These are phyloP conservation scores for Kalanchoe fedtschenkoi DNA, from an alignment of 164 flowering plant genomes.

Conservation along the genomic window DNA sequence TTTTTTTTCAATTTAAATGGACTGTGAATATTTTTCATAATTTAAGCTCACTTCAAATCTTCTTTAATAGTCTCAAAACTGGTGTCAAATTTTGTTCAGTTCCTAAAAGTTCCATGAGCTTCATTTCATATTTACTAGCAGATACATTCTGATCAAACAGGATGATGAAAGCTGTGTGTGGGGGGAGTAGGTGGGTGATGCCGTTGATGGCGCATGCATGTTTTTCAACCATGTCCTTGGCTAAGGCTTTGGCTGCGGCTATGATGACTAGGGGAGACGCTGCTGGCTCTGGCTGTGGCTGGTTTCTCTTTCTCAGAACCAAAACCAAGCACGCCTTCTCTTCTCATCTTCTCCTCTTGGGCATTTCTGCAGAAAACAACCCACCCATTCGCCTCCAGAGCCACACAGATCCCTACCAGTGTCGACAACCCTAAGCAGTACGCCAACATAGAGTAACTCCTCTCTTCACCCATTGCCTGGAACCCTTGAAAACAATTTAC, in stretches of 20 bases:
- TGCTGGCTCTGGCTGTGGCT: conserved; percentile 3
- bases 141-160: too few relatives aligned
- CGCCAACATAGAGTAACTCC: conserved; percentile 49
- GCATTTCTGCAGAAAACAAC: conserved; percentile 80
- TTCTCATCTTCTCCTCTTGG: conserved; percentile 77
- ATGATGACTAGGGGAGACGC: background rate
- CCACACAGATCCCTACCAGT: conserved; percentile 57
- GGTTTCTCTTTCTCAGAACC: conserved; percentile 35
- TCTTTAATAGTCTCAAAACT: too few relatives aligned
- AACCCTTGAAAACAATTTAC: conserved; percentile 89
- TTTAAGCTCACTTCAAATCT: too few relatives aligned
- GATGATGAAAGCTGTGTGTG: too few relatives aligned
- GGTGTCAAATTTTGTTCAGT: too few relatives aligned
- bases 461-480: conserved; percentile 56
- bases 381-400: conserved; percentile 89
- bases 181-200: too few relatives aligned
- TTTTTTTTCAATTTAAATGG: too few relatives aligned
- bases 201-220: too few relatives aligned
- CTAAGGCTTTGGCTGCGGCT: conserved; percentile 5
- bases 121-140: too few relatives aligned
- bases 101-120: too few relatives aligned
- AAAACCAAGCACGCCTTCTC: conserved; percentile 51
- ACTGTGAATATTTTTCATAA: too few relatives aligned
- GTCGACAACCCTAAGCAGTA: conserved; percentile 64
- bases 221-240: background rate